A percentile compares a stretch with the other conserved stretches of the same genome.
These are phyloP conservation scores for Orbilia oligospora DNA, from an alignment of 2,329 filamentous ascomycete species.

Conservation along the genomic window DNA sequence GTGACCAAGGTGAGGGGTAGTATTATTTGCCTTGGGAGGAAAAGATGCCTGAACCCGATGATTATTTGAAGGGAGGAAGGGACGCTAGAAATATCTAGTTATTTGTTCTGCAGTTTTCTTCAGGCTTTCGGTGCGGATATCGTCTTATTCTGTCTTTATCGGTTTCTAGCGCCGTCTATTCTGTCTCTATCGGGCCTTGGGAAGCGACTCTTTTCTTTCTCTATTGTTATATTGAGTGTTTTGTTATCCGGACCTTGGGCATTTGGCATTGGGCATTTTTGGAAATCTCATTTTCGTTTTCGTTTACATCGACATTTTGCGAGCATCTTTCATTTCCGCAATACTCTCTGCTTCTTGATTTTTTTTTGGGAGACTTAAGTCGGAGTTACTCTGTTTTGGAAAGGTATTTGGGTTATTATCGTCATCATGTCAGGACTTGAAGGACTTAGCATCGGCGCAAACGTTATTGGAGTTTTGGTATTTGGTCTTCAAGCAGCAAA, in stretches of 20 bases:
- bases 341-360: too few relatives aligned
- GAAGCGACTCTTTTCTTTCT: conserved; percentile 3
- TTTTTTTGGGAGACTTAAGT: not conserved
- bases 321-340: not conserved
- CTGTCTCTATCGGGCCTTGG: conserved; percentile 2
- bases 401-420: not conserved
- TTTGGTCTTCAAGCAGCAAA: conserved; percentile 30
- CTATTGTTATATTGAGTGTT: not conserved
- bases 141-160: conserved; percentile 13
- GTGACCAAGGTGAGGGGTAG: not conserved
- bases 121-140: not conserved
- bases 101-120: not conserved
- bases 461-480: conserved; percentile 29
- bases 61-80: conserved; percentile 22
- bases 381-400: not conserved
- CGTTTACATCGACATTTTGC: not conserved
- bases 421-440: conserved; percentile 32
- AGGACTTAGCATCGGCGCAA: conserved; percentile 1
- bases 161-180: not conserved
- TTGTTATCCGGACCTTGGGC: too few relatives aligned
- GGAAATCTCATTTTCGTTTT: not conserved
- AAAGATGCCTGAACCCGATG: conserved; percentile 28
- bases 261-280: too few relatives aligned
- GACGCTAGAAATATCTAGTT: not conserved
- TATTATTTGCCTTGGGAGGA: not conserved